Evolutionary conservation across 1,139 yeast species (phyloP), one percentile per base, ranked within the genome.

Genomic region (Hansenula sp.): DNA sequence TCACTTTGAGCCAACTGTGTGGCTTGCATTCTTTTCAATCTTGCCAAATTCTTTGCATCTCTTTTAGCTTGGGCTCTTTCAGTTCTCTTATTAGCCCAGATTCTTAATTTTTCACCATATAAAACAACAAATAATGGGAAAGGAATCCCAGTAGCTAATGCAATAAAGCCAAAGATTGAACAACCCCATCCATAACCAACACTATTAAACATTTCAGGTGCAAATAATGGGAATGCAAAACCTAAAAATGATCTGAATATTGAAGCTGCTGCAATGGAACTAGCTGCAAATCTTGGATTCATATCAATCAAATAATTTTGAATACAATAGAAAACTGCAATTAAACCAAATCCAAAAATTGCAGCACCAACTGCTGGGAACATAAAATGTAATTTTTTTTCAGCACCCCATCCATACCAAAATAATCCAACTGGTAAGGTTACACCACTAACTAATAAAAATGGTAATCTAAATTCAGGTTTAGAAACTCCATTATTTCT

Each of bases 151-250:
- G 80, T 63, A 1, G 66, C 71, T 27, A 79, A 52, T 10, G 74
- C 79, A 36, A 79, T 60, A 29, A 79, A 62, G 0, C 75, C 86
- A 55, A 79, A 75, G 52, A 80, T 56, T 0, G 84, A 74, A 50
- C 77, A 77, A 16, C 83, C 82, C 86, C 86, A 79, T 7, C 85
- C 87, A 48, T 77, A 78, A 24, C 78, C 75, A 25, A 73, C 22
- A 21, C 44, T 57, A 20, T 50, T 61, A 48, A 71, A 73, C 76
- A 73, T 69, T 17, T 62, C 57, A 14, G 61, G 57, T 4, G 74
- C 74, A 51, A 73, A 73, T 33, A 73, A 55, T 19, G 79, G 79
- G 58, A 78, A 76, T 16, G 71, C 68, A 51, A 77, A 77, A 2
- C 83, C 84, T 52, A 78, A 68, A 36, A 67, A 57, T 8, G 82